These are phyloP conservation scores for Kodamaea sagamina DNA, from an alignment of 805 yeast species.

Conservation along the genomic window DNA sequence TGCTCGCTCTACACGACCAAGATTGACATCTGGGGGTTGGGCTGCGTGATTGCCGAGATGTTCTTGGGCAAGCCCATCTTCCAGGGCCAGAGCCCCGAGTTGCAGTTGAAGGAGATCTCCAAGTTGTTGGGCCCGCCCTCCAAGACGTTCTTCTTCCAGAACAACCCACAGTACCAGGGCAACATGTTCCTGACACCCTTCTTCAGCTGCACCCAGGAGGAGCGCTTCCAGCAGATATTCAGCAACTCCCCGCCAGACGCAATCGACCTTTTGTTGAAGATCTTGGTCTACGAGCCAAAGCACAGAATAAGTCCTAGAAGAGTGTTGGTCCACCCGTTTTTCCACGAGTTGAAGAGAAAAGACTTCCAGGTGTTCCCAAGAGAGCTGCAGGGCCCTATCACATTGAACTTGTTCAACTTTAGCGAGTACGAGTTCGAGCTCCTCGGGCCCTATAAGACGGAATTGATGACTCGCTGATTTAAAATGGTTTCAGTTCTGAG, in stretches of 20 bases:
- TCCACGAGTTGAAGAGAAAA: slow-evolving; percentile 74
- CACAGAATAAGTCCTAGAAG: slow-evolving; percentile 76
- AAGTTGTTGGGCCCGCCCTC: slow-evolving; percentile 88
- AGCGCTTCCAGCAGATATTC: slow-evolving; percentile 50
- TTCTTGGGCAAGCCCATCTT: slow-evolving; percentile 90
- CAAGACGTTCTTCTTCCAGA: slow-evolving; percentile 65
- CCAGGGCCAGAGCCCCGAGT: slow-evolving; percentile 87
- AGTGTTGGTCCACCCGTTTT: slow-evolving; percentile 85
- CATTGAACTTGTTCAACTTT: slow-evolving; percentile 63
- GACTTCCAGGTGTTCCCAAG: slow-evolving; percentile 57
- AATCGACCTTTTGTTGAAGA: slow-evolving; percentile 75
- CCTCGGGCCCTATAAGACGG: slow-evolving; percentile 40
- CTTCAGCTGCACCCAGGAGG: slow-evolving; percentile 54
- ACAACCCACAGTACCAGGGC: slow-evolving; percentile 75
- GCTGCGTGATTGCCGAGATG: slow-evolving; percentile 96
- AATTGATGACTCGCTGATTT: slow-evolving; percentile 21
- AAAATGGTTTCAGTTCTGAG: too few relatives aligned
- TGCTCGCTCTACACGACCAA: slow-evolving; percentile 83
- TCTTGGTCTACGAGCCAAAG: slow-evolving; percentile 90
- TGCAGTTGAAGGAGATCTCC: slow-evolving; percentile 87
- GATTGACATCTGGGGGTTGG: slow-evolving; percentile 97
- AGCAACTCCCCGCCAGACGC: slow-evolving; percentile 80
- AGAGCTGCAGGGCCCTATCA: slow-evolving; percentile 44
- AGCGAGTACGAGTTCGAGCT: slow-evolving; percentile 65
- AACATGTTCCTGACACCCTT: slow-evolving; percentile 69